Conservation (phyloP, 148 eudicot genomes). For the Hydrangea macrophylla region DNA sequence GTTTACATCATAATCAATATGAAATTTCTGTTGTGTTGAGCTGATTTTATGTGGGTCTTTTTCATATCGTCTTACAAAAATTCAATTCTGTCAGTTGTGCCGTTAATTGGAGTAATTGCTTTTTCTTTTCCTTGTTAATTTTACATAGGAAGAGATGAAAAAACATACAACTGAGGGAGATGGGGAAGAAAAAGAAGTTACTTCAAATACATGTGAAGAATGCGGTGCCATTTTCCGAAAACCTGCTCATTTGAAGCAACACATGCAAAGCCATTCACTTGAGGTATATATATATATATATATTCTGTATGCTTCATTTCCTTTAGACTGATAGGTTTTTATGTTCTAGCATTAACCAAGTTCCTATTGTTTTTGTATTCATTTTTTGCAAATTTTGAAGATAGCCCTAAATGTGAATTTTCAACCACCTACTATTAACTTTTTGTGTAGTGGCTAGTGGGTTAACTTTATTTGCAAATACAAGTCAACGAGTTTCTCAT, state of each 20-base stretch:
- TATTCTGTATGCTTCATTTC: not conserved
- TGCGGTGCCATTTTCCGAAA: constrained; percentile 69
- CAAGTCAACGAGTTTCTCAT: no score
- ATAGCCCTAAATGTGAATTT: not conserved
- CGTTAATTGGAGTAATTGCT: not conserved
- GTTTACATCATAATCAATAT: no score
- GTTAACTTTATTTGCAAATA: no score
- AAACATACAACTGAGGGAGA: constrained; percentile 15
- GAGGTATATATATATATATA: constrained; percentile 40
- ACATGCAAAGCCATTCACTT: constrained; percentile 75
- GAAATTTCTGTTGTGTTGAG: no score
- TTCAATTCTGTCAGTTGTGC: no score
- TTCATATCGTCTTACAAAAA: not conserved
- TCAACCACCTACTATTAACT: not conserved
- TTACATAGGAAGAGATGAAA: constrained; percentile 47
- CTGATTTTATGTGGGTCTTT: not conserved
- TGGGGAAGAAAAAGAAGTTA: constrained; percentile 24
- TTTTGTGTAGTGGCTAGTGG: no score
- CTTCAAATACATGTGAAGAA: constrained; percentile 55
- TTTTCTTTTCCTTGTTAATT: not conserved
- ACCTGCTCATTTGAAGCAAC: constrained; percentile 92
- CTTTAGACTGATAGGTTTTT: not conserved
- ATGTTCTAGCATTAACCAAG: no score
- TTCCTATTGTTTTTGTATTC: no score
- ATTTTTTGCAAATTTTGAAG: no score